Base-by-base conservation (phyloP, 768 basidiomycete species). In the Mycena kentingensis region DNA sequence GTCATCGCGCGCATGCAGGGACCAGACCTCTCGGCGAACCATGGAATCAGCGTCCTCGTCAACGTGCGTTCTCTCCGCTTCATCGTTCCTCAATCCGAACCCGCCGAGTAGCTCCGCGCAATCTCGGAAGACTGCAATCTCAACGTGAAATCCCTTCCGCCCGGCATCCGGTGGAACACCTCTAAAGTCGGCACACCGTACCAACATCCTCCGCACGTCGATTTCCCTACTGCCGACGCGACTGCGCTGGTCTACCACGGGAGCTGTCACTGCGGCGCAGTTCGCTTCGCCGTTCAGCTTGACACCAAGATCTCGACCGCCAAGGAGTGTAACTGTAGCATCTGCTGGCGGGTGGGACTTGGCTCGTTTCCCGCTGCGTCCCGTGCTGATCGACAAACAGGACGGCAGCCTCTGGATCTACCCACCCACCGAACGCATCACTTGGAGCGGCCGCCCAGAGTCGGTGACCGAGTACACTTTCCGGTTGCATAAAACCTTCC, bases 201-300 rank as follows among this genome's bases (percentile, higher is more conserved):
- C 37, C 26, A 55, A 21, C 22, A 26, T 11, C 48, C 49, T 10
- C 18, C 21, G 47, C 28, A 41, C 8, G 35, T 55, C 22, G 22
- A 28, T 2, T 32, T 43, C 28, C 42, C 28, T 10, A 24, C 29
- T 5, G 49, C 42, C 26, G 42, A 47, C 24, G 54, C 44, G 10
- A 48, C 48, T 27, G n/a, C 35, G 26, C 37, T 29, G 15, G 35
- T 19, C 7, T 55, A 55, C 44, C 32, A 50, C 24, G 54, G 54
- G 42, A 46, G 34, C 54, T 55, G 54, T 37, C 54, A 46, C n/a
- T 55, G 54, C 44, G 54, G 54, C 27, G 49, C 54, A 13, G 48
- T 55, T 26, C 18, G 18, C 25, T 46, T 39, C 37, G 18, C 37
- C 8, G 11, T 39, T 22, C 11, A 11, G 11, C 19, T 19, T 10